Evolutionary conservation across 495 filamentous ascomycete species (phyloP).

Genomic region (Parmelia sp.): DNA sequence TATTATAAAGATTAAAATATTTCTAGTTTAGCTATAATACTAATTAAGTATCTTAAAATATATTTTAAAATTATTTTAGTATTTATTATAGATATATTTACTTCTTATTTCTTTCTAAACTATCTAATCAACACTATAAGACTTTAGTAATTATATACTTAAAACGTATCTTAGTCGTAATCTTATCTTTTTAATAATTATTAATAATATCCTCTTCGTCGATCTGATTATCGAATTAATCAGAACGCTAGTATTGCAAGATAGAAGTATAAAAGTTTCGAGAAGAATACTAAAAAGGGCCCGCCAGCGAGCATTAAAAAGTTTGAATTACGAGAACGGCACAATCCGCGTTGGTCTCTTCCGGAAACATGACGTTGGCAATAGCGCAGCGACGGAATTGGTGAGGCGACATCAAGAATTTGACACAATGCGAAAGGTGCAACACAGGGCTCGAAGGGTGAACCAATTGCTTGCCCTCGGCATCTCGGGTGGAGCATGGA

Average conservation of each 20-base stretch:
- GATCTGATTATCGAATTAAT: background rate
- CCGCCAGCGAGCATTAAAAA: slow-evolving; percentile 7
- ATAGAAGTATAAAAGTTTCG: background rate
- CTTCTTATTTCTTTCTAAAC: background rate
- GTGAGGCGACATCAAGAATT: background rate
- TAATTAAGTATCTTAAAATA: background rate
- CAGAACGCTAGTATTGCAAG: background rate
- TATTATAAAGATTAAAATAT: no score
- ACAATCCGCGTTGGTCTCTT: background rate
- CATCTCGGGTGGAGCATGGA: background rate
- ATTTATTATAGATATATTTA: background rate
- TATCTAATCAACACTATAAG: background rate
- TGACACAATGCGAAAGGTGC: slow-evolving; percentile 1
- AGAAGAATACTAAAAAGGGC: background rate
- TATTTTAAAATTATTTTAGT: background rate
- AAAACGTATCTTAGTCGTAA: slow-evolving; percentile 4
- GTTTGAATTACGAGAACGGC: background rate
- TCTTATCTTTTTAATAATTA: background rate
- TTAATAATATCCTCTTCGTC: background rate
- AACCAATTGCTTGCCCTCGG: slow-evolving; percentile 1
- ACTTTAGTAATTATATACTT: background rate
- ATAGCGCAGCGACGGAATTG: background rate
- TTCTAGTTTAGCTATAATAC: background rate
- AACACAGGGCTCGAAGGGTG: background rate
- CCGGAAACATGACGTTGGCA: background rate